These are phyloP conservation scores for Lithocarpus polystachyus DNA, from an alignment of 306 rosid species.

Conservation along the genomic window DNA sequence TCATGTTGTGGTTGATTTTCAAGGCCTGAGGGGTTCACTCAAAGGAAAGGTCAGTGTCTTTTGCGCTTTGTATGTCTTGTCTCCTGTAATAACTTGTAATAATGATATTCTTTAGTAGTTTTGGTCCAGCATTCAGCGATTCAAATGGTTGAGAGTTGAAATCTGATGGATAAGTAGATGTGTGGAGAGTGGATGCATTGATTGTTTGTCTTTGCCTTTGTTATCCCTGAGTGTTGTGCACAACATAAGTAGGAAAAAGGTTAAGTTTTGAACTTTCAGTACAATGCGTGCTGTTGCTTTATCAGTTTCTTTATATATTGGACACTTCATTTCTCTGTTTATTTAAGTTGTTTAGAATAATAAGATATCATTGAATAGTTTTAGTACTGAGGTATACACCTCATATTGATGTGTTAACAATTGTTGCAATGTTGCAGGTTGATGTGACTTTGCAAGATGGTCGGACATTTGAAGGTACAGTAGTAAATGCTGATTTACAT, in stretches of 20 bases:
- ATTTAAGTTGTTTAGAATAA: neutral
- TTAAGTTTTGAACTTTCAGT: neutral
- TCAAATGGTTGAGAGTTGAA: slow-evolving; percentile 1
- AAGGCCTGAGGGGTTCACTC: slow-evolving; percentile 42
- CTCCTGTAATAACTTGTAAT: neutral
- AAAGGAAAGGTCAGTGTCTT: slow-evolving; percentile 71
- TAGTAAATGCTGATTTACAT: slow-evolving; percentile 74
- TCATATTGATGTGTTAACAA: slow-evolving; percentile 10
- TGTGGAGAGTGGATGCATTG: neutral
- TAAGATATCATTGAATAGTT: neutral
- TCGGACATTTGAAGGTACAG: slow-evolving; percentile 71
- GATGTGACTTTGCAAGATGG: slow-evolving; percentile 93
- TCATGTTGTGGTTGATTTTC: slow-evolving; percentile 69
- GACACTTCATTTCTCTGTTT: neutral
- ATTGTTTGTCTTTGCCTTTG: neutral
- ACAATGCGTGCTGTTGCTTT: neutral
- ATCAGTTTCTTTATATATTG: neutral
- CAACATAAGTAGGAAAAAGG: neutral
- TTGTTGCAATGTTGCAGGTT: slow-evolving; percentile 60
- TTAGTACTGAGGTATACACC: neutral
- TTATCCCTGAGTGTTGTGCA: neutral
- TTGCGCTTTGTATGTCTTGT: neutral
- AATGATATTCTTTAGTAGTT: slow-evolving; percentile 1
- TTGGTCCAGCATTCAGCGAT: neutral
- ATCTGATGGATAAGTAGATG: neutral